Base-by-base conservation (phyloP, 306 rosid species). In the Amphicarpaea edgeworthii region DNA sequence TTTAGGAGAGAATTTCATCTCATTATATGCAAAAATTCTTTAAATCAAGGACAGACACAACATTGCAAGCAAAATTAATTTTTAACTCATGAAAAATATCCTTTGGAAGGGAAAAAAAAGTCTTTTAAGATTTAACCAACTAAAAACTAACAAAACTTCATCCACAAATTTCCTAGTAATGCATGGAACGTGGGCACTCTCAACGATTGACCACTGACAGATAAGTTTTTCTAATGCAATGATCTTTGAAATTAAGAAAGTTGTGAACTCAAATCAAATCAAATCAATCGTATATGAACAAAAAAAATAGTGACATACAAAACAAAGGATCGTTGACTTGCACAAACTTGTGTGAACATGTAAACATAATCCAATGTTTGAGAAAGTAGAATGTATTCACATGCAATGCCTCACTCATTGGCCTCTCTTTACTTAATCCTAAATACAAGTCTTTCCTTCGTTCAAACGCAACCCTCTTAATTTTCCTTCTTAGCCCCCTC, bases 321-420 rank as follows among this genome's bases (percentile, higher is more conserved):
- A n/a, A n/a, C n/a, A n/a, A 69, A 45, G 47, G 28, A 82, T 40
- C 70, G 90, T 87, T 89, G 92, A 89, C 97, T 47, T 81, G 26
- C 26, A 69, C 37, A 79, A 71, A 32, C 68, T 23, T 75, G 67
- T 75, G 67, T 46, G 78, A 73, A 77, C 80, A 68, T 59, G 80
- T 38, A 83, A 55, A 51, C 72, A 58, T 42, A 74, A 81, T 76
- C 83, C 74, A 73, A 37, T 80, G 75, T 42, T 42, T 77, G 45
- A 78, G 50, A 81, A 55, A 78, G 20, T 63, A 67, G 77, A 68
- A 76, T 61, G 79, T 37, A 79, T 12, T 79, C 90, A 91, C 92
- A 86, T 81, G 92, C 74, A 46, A 3, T 53, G 57, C 78, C 46
- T 51, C 76, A 38, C 46, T 51, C 76, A 38, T 74, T 84, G 67